These are phyloP conservation scores for Pichia sp. DNA, from an alignment of 1,139 yeast genomes.

Conservation along the genomic window DNA sequence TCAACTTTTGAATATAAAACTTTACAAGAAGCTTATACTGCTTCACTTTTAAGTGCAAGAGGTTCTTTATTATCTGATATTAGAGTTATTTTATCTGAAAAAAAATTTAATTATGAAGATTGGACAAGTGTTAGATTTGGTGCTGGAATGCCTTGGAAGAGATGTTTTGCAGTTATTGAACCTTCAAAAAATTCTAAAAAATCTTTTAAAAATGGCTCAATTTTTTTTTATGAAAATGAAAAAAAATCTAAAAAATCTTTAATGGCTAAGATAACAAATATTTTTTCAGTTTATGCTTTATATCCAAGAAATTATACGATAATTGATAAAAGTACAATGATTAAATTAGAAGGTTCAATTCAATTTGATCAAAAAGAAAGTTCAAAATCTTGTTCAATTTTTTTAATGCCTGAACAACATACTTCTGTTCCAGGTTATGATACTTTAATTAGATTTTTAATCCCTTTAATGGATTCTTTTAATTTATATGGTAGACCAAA, in stretches of 20 bases:
- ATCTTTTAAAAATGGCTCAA: slow-evolving; percentile 41
- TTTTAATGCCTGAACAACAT: slow-evolving; percentile 92
- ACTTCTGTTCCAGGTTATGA: slow-evolving; percentile 93
- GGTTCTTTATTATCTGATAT: slow-evolving; percentile 86
- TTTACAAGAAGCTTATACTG: slow-evolving; percentile 92
- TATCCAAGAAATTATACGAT: slow-evolving; percentile 79
- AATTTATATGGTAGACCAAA: slow-evolving; percentile 88
- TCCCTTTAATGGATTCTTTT: slow-evolving; percentile 83
- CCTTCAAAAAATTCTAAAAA: slow-evolving; percentile 47
- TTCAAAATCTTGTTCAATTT: slow-evolving; percentile 72
- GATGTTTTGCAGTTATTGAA: slow-evolving; percentile 89
- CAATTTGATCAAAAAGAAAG: slow-evolving; percentile 47
- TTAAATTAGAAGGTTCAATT: slow-evolving; percentile 80
- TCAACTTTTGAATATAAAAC: slow-evolving; percentile 73
- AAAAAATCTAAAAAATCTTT: slow-evolving; percentile 65
- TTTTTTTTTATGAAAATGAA: slow-evolving; percentile 58
- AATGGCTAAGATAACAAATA: slow-evolving; percentile 71
- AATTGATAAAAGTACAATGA: slow-evolving; percentile 80
- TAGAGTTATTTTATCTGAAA: slow-evolving; percentile 74
- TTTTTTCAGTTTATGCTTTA: slow-evolving; percentile 79
- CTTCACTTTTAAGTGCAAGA: slow-evolving; percentile 81
- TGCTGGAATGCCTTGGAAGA: slow-evolving; percentile 95
- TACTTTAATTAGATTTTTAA: slow-evolving; percentile 78
- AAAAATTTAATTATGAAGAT: slow-evolving; percentile 82
- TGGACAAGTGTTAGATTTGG: slow-evolving; percentile 95